phyloP scores from a whole-genome alignment of 1,284 basidiomycete species.

The Boletus subluridellus region DNA sequence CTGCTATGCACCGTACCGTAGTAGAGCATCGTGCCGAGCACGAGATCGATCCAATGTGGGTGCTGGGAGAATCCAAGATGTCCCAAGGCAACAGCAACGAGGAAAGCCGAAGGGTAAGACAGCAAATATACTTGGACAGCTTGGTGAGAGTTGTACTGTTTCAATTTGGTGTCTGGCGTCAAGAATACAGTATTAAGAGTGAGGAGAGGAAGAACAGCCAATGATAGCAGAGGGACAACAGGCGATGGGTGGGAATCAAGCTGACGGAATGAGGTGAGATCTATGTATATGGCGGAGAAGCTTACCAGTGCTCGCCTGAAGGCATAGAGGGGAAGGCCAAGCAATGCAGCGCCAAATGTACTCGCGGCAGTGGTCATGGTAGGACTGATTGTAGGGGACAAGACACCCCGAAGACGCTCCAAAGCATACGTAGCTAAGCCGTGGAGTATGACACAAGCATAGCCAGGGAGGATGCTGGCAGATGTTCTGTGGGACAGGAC shows the following conservation, averaged over 20 bases:
- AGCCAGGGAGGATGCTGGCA: constrained; percentile 53
- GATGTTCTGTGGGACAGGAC: constrained; percentile 45
- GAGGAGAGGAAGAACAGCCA: constrained; percentile 56
- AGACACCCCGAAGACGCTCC: constrained; percentile 56
- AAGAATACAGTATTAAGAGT: constrained; percentile 58
- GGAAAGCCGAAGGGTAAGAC: constrained; percentile 50
- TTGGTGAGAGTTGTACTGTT: constrained; percentile 46
- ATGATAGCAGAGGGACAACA: constrained; percentile 50
- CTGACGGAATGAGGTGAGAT: constrained; percentile 29
- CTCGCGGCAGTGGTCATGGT: constrained; percentile 51
- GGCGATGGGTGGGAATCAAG: constrained; percentile 37
- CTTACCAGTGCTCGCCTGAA: constrained; percentile 58
- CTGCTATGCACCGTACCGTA: constrained; percentile 44
- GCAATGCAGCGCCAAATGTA: constrained; percentile 58
- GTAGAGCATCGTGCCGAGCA: constrained; percentile 51
- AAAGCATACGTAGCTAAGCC: constrained; percentile 55
- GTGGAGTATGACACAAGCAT: constrained; percentile 59
- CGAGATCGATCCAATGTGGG: constrained; percentile 53
- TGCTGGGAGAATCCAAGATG: constrained; percentile 52
- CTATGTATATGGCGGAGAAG: not conserved
- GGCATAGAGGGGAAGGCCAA: constrained; percentile 61
- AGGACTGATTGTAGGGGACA: constrained; percentile 55
- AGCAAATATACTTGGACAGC: constrained; percentile 51
- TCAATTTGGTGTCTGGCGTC: constrained; percentile 49
- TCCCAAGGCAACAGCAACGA: constrained; percentile 48